phyloP scores from a whole-genome alignment of 2,329 filamentous ascomycete genomes.

The Stagonosporopsis tanaceti region DNA sequence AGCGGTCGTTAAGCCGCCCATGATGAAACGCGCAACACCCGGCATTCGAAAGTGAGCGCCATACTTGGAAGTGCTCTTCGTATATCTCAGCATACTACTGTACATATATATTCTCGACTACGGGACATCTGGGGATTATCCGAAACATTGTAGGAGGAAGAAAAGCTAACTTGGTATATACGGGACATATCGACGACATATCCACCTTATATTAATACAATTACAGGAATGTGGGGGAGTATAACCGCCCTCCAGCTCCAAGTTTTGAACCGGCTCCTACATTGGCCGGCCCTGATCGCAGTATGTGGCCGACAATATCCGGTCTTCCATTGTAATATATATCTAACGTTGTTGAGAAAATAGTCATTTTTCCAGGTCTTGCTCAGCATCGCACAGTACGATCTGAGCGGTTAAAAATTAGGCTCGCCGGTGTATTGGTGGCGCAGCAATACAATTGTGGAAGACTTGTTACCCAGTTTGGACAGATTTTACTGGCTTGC shows the following conservation, averaged over 20 bases:
- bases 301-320: background rate
- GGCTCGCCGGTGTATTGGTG: too few relatives aligned
- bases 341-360: too few relatives aligned
- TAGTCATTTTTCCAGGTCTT: too few relatives aligned
- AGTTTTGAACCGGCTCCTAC: background rate
- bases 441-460: too few relatives aligned
- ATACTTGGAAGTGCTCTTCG: background rate
- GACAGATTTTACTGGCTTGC: too few relatives aligned
- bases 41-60: slow-evolving; percentile 26
- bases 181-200: background rate
- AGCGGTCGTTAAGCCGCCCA: slow-evolving; percentile 38
- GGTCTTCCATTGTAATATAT: background rate
- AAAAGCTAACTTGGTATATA: background rate
- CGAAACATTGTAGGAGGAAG: background rate
- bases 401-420: too few relatives aligned
- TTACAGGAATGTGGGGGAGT: background rate
- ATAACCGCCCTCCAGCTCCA: too few relatives aligned
- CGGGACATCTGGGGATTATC: background rate
- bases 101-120: background rate
- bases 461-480: too few relatives aligned
- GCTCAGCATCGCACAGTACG: background rate
- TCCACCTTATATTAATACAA: background rate
- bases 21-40: slow-evolving; percentile 33
- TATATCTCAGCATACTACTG: background rate
- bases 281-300: background rate